phyloP scores from a whole-genome alignment of 2,329 filamentous ascomycete species.

The Cytospora mali region DNA sequence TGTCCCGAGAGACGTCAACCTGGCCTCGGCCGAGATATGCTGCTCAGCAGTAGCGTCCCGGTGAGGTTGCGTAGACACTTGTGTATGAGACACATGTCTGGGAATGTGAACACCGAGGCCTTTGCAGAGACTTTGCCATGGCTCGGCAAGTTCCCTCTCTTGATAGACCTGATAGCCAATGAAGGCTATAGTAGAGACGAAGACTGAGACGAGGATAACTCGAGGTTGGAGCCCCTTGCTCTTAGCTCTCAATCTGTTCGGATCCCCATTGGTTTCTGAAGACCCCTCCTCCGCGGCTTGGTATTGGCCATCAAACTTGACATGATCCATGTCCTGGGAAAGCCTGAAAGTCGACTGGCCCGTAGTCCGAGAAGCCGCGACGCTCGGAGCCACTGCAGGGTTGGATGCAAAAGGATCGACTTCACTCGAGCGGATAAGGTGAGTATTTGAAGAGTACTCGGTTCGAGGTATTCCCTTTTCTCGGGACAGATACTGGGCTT shows the following conservation, averaged over 20 bases:
- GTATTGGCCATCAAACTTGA: not conserved
- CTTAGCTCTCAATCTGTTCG: not conserved
- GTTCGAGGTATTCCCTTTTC: conserved; percentile 24
- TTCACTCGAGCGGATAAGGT: conserved; percentile 27
- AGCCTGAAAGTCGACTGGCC: not conserved
- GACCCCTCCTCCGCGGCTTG: not conserved
- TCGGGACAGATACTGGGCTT: conserved; percentile 23
- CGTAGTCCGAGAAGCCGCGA: conserved; percentile 5
- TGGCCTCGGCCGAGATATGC: conserved; percentile 3
- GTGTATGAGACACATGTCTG: not conserved
- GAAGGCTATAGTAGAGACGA: not conserved
- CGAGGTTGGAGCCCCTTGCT: not conserved
- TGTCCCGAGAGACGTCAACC: not conserved
- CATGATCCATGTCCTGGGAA: not conserved
- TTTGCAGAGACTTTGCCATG: not conserved
- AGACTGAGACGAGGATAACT: not conserved
- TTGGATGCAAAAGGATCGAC: conserved; percentile 24
- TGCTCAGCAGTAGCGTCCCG: conserved; percentile 9
- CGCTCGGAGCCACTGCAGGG: conserved; percentile 14
- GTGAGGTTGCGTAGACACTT: not conserved
- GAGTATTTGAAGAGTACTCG: conserved; percentile 21
- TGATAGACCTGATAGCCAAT: not conserved
- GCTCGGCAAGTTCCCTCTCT: not conserved
- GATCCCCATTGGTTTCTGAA: not conserved
- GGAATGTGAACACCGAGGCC: not conserved